Evolutionary conservation across 306 rosid genomes (phyloP).

Genomic region (Medicago lupulina): DNA sequence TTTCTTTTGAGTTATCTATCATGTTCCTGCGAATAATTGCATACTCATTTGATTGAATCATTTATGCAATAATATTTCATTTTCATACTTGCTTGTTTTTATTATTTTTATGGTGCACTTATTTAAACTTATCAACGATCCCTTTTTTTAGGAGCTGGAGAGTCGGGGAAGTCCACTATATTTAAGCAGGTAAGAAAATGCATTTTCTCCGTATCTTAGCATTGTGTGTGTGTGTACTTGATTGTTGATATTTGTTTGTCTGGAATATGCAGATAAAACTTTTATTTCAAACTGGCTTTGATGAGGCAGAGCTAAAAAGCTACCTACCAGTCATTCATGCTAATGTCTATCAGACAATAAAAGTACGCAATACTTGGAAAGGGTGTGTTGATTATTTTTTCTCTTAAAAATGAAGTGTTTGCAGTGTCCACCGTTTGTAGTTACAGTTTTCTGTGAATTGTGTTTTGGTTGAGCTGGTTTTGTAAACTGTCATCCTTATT

Average conservation of each 20-base stretch:
- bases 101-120: conserved; percentile 15
- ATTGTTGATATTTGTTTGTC: conserved; percentile 26
- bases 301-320: conserved; percentile 92
- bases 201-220: conserved; percentile 28
- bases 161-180: conserved; percentile 94
- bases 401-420: conserved; percentile 63
- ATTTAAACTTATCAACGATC: conserved; percentile 14
- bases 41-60: conserved; percentile 33
- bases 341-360: conserved; percentile 99
- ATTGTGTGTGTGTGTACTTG: conserved; percentile 14
- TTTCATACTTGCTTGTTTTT: conserved; percentile 18
- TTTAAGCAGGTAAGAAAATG: conserved; percentile 83
- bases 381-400: conserved; percentile 99
- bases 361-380: conserved; percentile 99
- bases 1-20: conserved; percentile 3
- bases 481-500: conserved; percentile 38
- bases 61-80: conserved; percentile 1
- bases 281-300: conserved; percentile 96
- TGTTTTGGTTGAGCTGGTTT: conserved; percentile 38
- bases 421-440: conserved; percentile 48
- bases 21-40: background rate
- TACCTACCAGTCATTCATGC: conserved; percentile 95
- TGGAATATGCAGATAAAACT: conserved; percentile 79
- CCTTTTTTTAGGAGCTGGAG: conserved; percentile 78
- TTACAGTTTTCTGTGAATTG: conserved; percentile 42